Evolutionary conservation across 768 basidiomycete genomes (phyloP).

Genomic region (button mushroom (Agaricus bisporus)): DNA sequence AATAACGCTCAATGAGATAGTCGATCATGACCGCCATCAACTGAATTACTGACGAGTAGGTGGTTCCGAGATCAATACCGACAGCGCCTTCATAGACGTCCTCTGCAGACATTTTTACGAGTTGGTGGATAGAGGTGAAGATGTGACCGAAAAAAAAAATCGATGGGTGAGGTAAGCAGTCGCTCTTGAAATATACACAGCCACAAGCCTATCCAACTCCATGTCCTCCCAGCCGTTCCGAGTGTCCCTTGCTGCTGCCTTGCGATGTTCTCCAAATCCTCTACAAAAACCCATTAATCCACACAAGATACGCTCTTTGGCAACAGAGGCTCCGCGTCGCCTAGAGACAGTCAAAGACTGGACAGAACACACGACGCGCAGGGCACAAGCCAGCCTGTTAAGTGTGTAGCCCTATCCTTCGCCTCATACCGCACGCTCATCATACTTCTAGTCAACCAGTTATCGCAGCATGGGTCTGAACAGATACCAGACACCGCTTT

Average conservation of each 20-base stretch:
- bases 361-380: constrained; percentile 53
- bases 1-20: constrained; percentile 13
- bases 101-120: constrained; percentile 60
- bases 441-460: constrained; percentile 44
- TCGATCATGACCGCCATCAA: background rate
- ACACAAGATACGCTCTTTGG: constrained; percentile 19
- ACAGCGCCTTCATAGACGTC: constrained; percentile 94
- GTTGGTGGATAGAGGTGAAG: constrained; percentile 31
- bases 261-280: constrained; percentile 21
- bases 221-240: constrained; percentile 33
- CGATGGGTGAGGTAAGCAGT: constrained; percentile 54
- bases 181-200: constrained; percentile 35
- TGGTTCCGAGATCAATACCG: constrained; percentile 96
- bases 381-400: constrained; percentile 49
- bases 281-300: constrained; percentile 8
- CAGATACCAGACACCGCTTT: constrained; percentile 62
- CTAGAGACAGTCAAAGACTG: constrained; percentile 56
- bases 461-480: constrained; percentile 73
- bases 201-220: constrained; percentile 28
- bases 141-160: constrained; percentile 38
- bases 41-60: constrained; percentile 72
- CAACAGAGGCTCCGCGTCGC: constrained; percentile 17
- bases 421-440: constrained; percentile 13
- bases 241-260: constrained; percentile 31
- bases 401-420: constrained; percentile 32